phyloP scores from a whole-genome alignment of 352 stramenopile genomes.

The Phytophthora sojae region DNA sequence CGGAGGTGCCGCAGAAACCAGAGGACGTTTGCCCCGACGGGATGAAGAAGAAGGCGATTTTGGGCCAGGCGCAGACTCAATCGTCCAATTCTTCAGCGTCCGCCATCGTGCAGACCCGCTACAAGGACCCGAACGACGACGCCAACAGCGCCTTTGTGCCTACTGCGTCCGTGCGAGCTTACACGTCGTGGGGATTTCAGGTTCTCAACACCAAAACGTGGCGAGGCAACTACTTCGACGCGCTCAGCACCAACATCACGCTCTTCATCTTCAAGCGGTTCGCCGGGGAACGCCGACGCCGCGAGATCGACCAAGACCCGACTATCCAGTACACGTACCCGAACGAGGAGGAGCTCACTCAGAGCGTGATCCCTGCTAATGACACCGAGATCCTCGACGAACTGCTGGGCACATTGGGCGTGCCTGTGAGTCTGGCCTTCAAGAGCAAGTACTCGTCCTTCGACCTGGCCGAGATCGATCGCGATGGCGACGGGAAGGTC shows the following conservation, averaged over 20 bases:
- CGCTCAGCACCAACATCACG: slow-evolving; percentile 94
- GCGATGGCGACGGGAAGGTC: slow-evolving; percentile 74
- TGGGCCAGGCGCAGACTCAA: slow-evolving; percentile 70
- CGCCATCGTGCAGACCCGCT: slow-evolving; percentile 81
- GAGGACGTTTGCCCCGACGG: slow-evolving; percentile 56
- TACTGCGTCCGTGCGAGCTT: slow-evolving; percentile 81
- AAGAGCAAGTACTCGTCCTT: slow-evolving; percentile 74
- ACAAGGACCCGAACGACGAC: slow-evolving; percentile 93
- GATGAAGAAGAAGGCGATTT: slow-evolving; percentile 68
- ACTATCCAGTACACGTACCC: slow-evolving; percentile 55
- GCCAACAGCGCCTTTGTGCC: slow-evolving; percentile 91
- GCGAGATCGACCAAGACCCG: slow-evolving; percentile 52
- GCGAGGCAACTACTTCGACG: slow-evolving; percentile 96
- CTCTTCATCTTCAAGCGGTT: slow-evolving; percentile 78
- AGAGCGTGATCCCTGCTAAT: slow-evolving; percentile 53
- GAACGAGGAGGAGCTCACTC: slow-evolving; percentile 57
- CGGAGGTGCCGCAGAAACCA: slow-evolving; percentile 37
- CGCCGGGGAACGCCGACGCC: slow-evolving; percentile 52
- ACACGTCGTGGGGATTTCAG: slow-evolving; percentile 80
- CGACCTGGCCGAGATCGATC: slow-evolving; percentile 76
- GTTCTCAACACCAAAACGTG: slow-evolving; percentile 93
- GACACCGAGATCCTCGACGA: slow-evolving; percentile 67
- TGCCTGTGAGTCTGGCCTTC: slow-evolving; percentile 66
- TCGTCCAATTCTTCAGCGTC: slow-evolving; percentile 31
- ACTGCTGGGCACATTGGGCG: slow-evolving; percentile 70